Evolutionary conservation across 306 rosid species (phyloP).

Genomic region (Lablab purpureus): DNA sequence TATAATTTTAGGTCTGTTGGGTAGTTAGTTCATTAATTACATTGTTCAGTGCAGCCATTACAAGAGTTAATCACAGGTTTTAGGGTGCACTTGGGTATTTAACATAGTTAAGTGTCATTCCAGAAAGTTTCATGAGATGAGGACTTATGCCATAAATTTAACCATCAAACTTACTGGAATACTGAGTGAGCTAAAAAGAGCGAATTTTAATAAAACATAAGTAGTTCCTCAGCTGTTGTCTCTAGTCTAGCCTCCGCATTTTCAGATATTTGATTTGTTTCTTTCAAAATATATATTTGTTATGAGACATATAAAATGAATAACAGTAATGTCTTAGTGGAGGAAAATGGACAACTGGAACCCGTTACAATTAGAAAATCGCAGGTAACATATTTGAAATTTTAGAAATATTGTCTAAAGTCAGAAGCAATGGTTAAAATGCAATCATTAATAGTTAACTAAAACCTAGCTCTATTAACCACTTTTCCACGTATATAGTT

Average conservation of each 20-base stretch:
- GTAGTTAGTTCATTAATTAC: not conserved
- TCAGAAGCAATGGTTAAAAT: not conserved
- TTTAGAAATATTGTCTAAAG: slow-evolving; percentile 12
- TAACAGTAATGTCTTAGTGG: not conserved
- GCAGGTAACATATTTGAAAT: slow-evolving; percentile 14
- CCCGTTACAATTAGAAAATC: not conserved
- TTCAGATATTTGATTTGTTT: too few relatives aligned
- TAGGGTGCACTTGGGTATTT: not conserved
- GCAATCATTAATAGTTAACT: not conserved
- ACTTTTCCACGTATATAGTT: not conserved
- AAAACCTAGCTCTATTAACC: slow-evolving; percentile 14
- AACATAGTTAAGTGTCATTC: not conserved
- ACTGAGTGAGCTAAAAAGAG: not conserved
- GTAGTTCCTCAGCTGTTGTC: too few relatives aligned
- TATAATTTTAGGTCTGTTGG: too few relatives aligned
- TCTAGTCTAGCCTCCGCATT: too few relatives aligned
- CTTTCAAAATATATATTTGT: not conserved
- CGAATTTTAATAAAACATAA: not conserved
- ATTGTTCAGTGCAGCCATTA: not conserved
- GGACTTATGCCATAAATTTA: too few relatives aligned
- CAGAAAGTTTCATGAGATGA: not conserved
- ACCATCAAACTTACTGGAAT: too few relatives aligned
- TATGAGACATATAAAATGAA: slow-evolving; percentile 11
- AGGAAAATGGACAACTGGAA: not conserved
- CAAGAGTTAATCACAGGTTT: not conserved